Conservation (phyloP, 805 yeast species). For the Maudiozyma barnettii region DNA sequence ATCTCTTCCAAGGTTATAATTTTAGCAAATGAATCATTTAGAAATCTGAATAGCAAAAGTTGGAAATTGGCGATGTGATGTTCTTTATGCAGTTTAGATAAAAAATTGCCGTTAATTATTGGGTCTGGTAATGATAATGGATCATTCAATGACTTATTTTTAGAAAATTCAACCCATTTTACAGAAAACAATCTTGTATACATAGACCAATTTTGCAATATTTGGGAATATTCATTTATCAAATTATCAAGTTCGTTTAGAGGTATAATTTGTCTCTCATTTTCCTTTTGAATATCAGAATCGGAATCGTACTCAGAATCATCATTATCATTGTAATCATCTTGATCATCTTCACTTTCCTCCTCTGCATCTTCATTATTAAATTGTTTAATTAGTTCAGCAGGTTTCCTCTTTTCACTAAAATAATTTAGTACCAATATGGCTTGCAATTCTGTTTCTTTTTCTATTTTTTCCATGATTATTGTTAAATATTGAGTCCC, state of each 20-base stretch:
- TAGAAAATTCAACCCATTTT: constrained; percentile 47
- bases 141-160: not conserved
- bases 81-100: constrained; percentile 23
- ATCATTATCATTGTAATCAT: not conserved
- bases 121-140: constrained; percentile 18
- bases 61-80: constrained; percentile 56
- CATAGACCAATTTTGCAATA: constrained; percentile 79
- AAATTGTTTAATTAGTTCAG: constrained; percentile 39
- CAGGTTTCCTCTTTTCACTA: constrained; percentile 36
- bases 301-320: not conserved
- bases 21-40: constrained; percentile 71
- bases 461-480: constrained; percentile 66
- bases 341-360: not conserved
- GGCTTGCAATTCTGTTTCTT: constrained; percentile 88
- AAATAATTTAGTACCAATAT: constrained; percentile 51
- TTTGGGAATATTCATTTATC: constrained; percentile 60
- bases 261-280: constrained; percentile 19
- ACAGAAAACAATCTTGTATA: constrained; percentile 64
- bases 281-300: constrained; percentile 19
- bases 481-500: constrained; percentile 51
- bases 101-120: constrained; percentile 20
- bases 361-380: constrained; percentile 3
- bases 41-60: constrained; percentile 50
- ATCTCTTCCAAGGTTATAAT: constrained; percentile 72
- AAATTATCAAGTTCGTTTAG: constrained; percentile 17